phyloP scores from a whole-genome alignment of 1,284 basidiomycete genomes.

The Tilletia walkeri region DNA sequence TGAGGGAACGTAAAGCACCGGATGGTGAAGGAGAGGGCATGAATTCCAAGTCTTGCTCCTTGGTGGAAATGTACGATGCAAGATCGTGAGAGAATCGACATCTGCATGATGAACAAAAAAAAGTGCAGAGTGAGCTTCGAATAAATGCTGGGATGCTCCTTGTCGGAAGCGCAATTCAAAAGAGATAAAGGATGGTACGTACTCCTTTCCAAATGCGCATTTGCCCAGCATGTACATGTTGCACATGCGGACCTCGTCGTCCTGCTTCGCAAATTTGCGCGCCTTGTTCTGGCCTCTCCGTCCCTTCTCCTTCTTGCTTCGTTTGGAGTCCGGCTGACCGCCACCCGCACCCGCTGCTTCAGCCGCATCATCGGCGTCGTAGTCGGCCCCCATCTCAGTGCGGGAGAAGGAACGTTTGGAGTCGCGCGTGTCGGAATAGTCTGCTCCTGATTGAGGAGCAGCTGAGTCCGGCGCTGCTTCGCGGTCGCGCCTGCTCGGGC shows the following conservation, averaged over 20 bases:
- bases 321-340: neutral
- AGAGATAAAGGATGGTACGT: neutral
- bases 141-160: neutral
- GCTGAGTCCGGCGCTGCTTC: conserved; percentile 14
- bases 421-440: conserved; percentile 9
- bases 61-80: conserved; percentile 70
- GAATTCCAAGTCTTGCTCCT: conserved; percentile 71
- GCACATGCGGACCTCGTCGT: conserved; percentile 22
- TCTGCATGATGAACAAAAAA: conserved; percentile 17
- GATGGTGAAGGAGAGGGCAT: conserved; percentile 55
- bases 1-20: conserved; percentile 19
- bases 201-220: neutral
- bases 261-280: conserved; percentile 24
- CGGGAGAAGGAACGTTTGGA: neutral
- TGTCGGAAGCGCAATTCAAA: neutral
- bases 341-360: conserved; percentile 9
- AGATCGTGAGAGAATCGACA: conserved; percentile 83
- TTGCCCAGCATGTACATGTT: neutral
- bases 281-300: conserved; percentile 39
- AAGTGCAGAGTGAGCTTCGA: conserved; percentile 23
- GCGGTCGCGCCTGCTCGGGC: neutral
- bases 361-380: neutral
- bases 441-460: neutral
- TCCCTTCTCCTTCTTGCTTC: conserved; percentile 7
- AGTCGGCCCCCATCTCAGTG: neutral